phyloP scores from a whole-genome alignment of 305 asterid species.

The Andrographis paniculata region DNA sequence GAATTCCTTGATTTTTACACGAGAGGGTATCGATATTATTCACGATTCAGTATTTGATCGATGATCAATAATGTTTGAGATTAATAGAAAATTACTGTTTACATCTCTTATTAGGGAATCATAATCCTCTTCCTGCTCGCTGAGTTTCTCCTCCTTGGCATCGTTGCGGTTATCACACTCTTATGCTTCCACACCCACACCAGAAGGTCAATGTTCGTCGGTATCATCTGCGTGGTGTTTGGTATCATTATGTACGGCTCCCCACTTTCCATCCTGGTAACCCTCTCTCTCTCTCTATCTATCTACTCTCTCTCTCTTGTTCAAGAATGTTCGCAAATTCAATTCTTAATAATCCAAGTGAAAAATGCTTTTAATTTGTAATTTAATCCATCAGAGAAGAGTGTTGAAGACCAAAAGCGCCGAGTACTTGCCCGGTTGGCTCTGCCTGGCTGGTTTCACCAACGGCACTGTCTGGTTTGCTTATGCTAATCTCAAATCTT shows the following conservation, averaged over 20 bases:
- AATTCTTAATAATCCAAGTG: background rate
- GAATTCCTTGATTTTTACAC: no score
- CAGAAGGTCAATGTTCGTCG: constrained; percentile 46
- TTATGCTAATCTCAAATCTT: constrained; percentile 37
- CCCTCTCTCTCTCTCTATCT: constrained; percentile 10
- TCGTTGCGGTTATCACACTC: constrained; percentile 25
- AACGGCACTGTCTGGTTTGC: constrained; percentile 50
- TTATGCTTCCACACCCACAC: constrained; percentile 24
- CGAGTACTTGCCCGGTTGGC: constrained; percentile 49
- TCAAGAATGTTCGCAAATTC: background rate
- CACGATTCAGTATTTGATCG: no score
- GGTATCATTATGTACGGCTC: constrained; percentile 63
- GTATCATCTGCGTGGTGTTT: constrained; percentile 36
- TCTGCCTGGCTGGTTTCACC: constrained; percentile 45
- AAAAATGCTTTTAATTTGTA: background rate
- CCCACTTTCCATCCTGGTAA: constrained; percentile 59
- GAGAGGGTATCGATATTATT: no score
- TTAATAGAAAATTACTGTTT: background rate
- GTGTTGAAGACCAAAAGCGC: constrained; percentile 40
- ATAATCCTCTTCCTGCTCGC: constrained; percentile 15
- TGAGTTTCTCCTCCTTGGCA: constrained; percentile 22
- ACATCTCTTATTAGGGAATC: constrained; percentile 25
- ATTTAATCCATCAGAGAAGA: constrained; percentile 24
- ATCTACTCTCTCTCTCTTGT: background rate
- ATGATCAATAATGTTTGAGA: no score